Conservation (phyloP, 2,329 filamentous ascomycete species). For the Sarocladium oryzae region DNA sequence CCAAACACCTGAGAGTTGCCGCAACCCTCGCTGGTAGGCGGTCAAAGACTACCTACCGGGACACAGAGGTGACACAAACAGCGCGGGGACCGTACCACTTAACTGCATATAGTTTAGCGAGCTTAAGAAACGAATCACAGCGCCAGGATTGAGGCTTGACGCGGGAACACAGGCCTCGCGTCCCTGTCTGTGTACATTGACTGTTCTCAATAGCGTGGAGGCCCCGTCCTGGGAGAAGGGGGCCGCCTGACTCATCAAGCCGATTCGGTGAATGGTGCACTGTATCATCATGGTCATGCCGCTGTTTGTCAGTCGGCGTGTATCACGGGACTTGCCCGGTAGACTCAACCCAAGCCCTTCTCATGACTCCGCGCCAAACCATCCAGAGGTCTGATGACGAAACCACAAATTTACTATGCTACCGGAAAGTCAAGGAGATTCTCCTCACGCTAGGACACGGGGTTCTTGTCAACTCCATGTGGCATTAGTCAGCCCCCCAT, state of each 20-base stretch:
- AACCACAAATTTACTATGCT: background rate
- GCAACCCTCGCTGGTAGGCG: too few relatives aligned
- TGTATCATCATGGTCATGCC: constrained; percentile 3
- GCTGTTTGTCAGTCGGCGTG: background rate
- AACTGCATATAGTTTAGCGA: background rate
- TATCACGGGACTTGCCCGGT: constrained; percentile 7
- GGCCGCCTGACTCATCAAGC: constrained; percentile 3
- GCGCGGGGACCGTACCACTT: background rate
- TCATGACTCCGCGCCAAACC: too few relatives aligned
- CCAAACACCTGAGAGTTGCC: background rate
- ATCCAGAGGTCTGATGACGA: background rate
- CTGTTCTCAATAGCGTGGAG: too few relatives aligned
- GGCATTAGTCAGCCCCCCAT: too few relatives aligned
- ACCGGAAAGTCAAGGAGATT: too few relatives aligned
- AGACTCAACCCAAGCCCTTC: constrained; percentile 1
- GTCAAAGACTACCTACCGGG: too few relatives aligned
- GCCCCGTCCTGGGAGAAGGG: too few relatives aligned
- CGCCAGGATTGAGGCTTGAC: background rate
- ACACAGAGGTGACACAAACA: background rate
- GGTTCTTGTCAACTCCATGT: too few relatives aligned
- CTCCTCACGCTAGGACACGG: too few relatives aligned
- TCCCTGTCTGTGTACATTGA: too few relatives aligned
- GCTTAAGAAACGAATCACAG: background rate
- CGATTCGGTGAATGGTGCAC: background rate
- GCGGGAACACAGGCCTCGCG: too few relatives aligned